phyloP scores from a whole-genome alignment of 805 yeast genomes.

The Starmerella floris region DNA sequence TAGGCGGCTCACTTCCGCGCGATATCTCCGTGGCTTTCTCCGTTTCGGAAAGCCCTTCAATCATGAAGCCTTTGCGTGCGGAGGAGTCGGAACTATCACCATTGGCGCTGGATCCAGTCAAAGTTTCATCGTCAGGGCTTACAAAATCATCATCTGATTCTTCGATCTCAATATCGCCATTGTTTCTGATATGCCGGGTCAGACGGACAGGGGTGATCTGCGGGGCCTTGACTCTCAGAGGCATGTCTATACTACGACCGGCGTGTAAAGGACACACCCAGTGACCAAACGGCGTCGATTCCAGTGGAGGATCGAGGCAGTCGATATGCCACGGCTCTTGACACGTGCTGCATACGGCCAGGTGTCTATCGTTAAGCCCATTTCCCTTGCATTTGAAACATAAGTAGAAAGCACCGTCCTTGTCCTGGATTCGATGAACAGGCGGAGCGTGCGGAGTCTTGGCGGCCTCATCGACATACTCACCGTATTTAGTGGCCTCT shows the following conservation, averaged over 20 bases:
- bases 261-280: conserved; percentile 21
- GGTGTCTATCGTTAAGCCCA: conserved; percentile 50
- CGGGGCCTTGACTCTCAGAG: conserved; percentile 36
- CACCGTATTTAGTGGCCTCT: conserved; percentile 51
- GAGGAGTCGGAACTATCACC: not conserved
- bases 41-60: too few species aligned
- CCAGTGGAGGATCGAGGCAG: conserved; percentile 17
- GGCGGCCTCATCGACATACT: conserved; percentile 43
- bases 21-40: not conserved
- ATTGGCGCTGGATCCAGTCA: not conserved
- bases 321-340: conserved; percentile 27
- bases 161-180: conserved; percentile 47
- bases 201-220: conserved; percentile 42
- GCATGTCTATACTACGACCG: conserved; percentile 5
- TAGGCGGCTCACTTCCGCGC: not conserved
- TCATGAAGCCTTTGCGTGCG: too few species aligned
- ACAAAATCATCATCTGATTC: conserved; percentile 32
- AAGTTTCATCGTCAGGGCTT: not conserved
- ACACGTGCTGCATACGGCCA: conserved; percentile 91
- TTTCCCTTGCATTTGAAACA: conserved; percentile 70
- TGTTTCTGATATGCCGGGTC: conserved; percentile 38
- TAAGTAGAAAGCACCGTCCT: conserved; percentile 50
- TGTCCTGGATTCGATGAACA: conserved; percentile 38
- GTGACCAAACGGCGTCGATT: conserved; percentile 13
- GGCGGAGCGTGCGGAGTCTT: conserved; percentile 7